These are phyloP conservation scores for Gryganskiella cystojenkinii DNA, from an alignment of 192 early-diverging fungal species.

Conservation along the genomic window DNA sequence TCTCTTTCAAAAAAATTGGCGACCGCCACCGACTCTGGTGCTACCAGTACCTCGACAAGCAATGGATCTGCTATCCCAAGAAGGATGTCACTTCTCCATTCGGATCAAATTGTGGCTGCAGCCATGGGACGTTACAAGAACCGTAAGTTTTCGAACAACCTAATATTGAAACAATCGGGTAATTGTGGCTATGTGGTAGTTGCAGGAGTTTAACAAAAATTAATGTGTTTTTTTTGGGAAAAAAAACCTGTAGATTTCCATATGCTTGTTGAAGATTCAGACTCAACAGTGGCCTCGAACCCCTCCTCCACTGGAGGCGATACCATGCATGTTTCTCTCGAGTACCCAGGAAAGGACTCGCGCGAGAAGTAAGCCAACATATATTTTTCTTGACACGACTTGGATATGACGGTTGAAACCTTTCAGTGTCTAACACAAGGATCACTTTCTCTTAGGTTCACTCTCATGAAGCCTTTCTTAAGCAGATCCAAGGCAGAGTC, in stretches of 20 bases:
- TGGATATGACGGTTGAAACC: too few relatives aligned
- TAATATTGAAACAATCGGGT: not conserved
- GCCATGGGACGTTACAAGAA: slow-evolving; percentile 54
- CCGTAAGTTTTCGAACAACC: slow-evolving; percentile 39
- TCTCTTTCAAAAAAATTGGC: not conserved
- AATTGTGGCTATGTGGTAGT: not conserved
- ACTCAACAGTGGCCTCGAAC: slow-evolving; percentile 48
- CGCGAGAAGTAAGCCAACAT: slow-evolving; percentile 45
- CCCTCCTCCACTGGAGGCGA: slow-evolving; percentile 45
- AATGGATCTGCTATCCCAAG: slow-evolving; percentile 6
- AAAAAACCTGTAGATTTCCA: slow-evolving; percentile 20
- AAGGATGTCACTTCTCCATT: slow-evolving; percentile 53
- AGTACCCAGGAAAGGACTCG: slow-evolving; percentile 55
- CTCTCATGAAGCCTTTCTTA: slow-evolving; percentile 59
- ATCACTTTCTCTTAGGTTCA: slow-evolving; percentile 37
- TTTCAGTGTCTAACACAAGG: too few relatives aligned
- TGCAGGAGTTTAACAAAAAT: not conserved
- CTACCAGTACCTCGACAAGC: not conserved
- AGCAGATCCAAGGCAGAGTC: slow-evolving; percentile 51
- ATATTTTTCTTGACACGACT: too few relatives aligned
- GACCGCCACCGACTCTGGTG: slow-evolving; percentile 1
- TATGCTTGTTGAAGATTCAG: slow-evolving; percentile 53
- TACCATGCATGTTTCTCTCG: slow-evolving; percentile 45
- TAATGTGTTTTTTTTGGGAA: not conserved
- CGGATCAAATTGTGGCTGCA: slow-evolving; percentile 56